phyloP scores from a whole-genome alignment of 257 asterid species.

The Forsythia suspensa region DNA sequence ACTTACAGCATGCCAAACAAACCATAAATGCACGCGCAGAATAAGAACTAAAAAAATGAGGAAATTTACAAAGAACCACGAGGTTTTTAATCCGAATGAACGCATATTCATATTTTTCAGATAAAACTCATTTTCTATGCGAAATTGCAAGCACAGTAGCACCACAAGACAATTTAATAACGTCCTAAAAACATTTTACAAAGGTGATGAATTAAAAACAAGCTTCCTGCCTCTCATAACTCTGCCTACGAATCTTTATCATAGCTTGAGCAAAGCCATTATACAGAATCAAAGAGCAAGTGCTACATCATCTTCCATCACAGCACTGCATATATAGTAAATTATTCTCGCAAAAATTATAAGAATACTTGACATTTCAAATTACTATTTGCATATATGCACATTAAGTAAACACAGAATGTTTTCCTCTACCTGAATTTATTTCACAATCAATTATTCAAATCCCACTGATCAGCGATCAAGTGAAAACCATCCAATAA shows the following conservation, averaged over 20 bases:
- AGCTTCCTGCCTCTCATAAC: background rate
- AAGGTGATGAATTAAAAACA: background rate
- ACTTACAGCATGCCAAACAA: background rate
- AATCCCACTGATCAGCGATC: background rate
- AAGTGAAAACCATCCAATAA: background rate
- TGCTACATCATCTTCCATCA: background rate
- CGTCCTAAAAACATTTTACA: background rate
- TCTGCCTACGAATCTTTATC: background rate
- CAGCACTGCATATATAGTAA: background rate
- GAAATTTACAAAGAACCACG: background rate
- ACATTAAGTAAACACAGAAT: background rate
- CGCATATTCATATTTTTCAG: background rate
- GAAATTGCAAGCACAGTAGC: background rate
- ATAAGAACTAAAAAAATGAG: background rate
- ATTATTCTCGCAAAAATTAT: background rate
- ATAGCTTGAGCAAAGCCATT: background rate
- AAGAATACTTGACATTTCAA: background rate
- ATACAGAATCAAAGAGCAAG: background rate
- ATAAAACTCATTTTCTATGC: background rate
- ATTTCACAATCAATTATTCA: background rate
- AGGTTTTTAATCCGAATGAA: background rate
- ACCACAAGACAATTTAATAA: background rate
- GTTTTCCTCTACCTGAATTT: background rate
- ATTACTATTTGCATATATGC: background rate
- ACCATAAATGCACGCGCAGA: constrained; percentile 1